phyloP scores from a whole-genome alignment of 306 rosid genomes.

The Nissolia schottii region DNA sequence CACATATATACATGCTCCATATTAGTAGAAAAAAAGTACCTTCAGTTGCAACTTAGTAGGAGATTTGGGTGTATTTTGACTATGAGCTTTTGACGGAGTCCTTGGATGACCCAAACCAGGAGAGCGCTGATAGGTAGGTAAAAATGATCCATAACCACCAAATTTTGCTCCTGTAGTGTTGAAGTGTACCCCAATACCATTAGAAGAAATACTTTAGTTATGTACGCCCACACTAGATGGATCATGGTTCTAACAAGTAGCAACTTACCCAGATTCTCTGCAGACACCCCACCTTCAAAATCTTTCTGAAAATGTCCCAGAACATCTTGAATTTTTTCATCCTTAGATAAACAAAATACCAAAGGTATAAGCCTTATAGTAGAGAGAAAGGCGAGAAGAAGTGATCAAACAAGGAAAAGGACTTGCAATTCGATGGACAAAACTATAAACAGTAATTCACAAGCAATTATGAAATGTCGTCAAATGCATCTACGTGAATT shows the following conservation, averaged over 20 bases:
- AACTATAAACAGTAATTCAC: not conserved
- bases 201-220: not conserved
- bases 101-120: conserved; percentile 38
- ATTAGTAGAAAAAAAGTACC: conserved; percentile 29
- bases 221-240: not conserved
- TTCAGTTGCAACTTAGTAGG: conserved; percentile 32
- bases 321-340: conserved; percentile 47
- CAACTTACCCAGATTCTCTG: conserved; percentile 63
- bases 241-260: not conserved
- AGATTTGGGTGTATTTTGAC: conserved; percentile 38
- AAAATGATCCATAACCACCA: conserved; percentile 72
- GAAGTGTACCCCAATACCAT: conserved; percentile 1
- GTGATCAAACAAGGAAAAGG: not conserved
- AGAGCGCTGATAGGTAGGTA: conserved; percentile 45
- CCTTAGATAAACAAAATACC: conserved; percentile 24
- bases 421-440: not conserved
- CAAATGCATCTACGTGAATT: not conserved
- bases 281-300: conserved; percentile 55
- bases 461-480: no score
- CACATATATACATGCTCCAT: not conserved
- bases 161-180: conserved; percentile 49
- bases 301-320: conserved; percentile 68
- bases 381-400: not conserved
- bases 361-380: not conserved
- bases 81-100: conserved; percentile 45